These are phyloP conservation scores for Bruguiera parviflora DNA, from an alignment of 345 rosid genomes.

Conservation along the genomic window DNA sequence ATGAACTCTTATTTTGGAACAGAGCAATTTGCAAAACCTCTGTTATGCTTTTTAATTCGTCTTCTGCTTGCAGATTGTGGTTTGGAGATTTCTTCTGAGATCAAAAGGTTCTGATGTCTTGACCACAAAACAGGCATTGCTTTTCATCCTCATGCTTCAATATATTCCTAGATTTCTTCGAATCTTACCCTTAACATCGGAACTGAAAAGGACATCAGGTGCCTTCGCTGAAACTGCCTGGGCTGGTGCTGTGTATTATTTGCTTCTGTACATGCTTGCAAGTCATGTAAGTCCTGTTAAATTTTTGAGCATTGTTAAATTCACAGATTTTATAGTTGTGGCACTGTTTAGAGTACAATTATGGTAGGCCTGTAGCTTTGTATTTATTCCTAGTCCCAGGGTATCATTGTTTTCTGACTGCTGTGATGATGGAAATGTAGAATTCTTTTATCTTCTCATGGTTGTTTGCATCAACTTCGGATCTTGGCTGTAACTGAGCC, in stretches of 20 bases:
- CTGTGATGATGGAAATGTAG: background rate
- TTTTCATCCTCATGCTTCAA: conserved; percentile 62
- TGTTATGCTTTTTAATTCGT: conserved; percentile 15
- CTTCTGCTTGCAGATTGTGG: conserved; percentile 54
- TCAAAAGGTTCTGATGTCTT: conserved; percentile 76
- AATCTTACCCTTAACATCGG: conserved; percentile 68
- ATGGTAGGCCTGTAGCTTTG: too few relatives aligned
- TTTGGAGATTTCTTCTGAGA: conserved; percentile 76
- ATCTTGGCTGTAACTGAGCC: background rate
- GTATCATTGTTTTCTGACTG: conserved; percentile 8
- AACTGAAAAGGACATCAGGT: conserved; percentile 92
- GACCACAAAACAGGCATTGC: conserved; percentile 70
- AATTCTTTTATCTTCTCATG: too few relatives aligned
- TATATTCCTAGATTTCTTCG: conserved; percentile 74
- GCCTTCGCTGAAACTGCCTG: conserved; percentile 96
- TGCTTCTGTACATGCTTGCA: conserved; percentile 93
- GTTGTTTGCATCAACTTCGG: too few relatives aligned
- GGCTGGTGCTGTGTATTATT: conserved; percentile 98
- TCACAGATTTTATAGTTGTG: too few relatives aligned
- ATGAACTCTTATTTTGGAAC: too few relatives aligned
- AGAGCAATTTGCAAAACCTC: background rate
- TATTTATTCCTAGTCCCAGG: background rate
- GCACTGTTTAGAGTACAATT: too few relatives aligned
- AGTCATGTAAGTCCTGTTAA: conserved; percentile 76
- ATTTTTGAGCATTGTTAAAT: conserved; percentile 7